phyloP scores from a whole-genome alignment of 257 asterid species.

The Ocimum tenuiflorum region DNA sequence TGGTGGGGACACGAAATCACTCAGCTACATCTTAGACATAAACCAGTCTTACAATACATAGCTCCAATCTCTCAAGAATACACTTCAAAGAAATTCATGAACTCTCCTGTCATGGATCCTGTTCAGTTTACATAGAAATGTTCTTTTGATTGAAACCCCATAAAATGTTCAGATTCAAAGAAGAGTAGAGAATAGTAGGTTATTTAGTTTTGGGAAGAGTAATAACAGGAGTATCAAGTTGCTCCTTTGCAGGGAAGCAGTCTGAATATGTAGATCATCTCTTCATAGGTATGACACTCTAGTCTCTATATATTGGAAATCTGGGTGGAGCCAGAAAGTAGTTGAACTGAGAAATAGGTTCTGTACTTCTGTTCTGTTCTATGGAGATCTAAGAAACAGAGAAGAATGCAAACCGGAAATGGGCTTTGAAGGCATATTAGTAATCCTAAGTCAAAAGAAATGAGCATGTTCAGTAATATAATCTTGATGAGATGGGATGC shows the following conservation, averaged over 20 bases:
- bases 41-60: too few species aligned
- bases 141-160: too few species aligned
- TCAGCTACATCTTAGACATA: too few species aligned
- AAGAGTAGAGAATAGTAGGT: too few species aligned
- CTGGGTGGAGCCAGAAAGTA: background rate
- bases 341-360: background rate
- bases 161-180: too few species aligned
- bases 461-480: background rate
- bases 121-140: too few species aligned
- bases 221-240: background rate
- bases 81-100: too few species aligned
- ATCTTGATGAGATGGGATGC: background rate
- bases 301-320: background rate
- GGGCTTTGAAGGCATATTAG: background rate
- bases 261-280: background rate
- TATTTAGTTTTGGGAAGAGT: background rate
- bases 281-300: background rate
- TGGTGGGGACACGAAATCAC: too few species aligned
- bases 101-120: too few species aligned
- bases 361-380: background rate
- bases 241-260: background rate
- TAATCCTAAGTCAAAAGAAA: background rate
- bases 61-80: too few species aligned
- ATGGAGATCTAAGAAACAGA: background rate
- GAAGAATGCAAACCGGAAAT: background rate